Base-by-base conservation (phyloP, 768 basidiomycete genomes). In the Lactarius vividus region DNA sequence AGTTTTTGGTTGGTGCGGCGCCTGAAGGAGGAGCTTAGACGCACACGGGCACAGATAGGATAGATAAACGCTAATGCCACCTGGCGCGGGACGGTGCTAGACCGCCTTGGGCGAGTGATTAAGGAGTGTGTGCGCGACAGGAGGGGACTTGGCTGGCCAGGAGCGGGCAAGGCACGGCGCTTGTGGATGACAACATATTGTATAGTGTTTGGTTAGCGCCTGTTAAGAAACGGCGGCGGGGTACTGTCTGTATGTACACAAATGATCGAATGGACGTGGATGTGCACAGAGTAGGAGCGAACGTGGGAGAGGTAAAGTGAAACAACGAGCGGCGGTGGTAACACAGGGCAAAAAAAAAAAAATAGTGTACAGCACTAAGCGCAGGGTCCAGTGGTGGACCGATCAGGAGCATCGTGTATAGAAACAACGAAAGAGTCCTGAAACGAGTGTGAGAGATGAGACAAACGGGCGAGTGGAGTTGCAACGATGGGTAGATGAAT, bases 281-380 rank as follows among this genome's bases (percentile, higher is more conserved):
- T 26, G 46, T n/a, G 46, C 46, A 49, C 46, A 23, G 20, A 46
- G n/a, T 49, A 49, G 46, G 44, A 10, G 42, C 3, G 42, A 42
- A 20, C 20, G 44, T 54, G 53, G 28, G 46, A 23, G n/a, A 49
- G 5, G 26, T 29, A 55, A 55, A 4, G 29, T 55, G 16, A 4
- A 55, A 31, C 54, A 31, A 31, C 29, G 18, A 31, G 54, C 7
- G 28, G 18, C 3, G 54, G 29, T 55, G 9, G 29, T 55, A 33
- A 23, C 49, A 52, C 49, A 52, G 7, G 49, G 49, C 5, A 15
- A 49, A 23, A 23, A 15, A 46, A 46, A 26, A 49, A 46, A 39
- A 29, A 13, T 31, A 52, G 44, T 58, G 26, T 63, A 63, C 63
- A 63, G 53, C 37, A 58, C 31, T 58, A 49, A 31, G 28, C 26